Base-by-base conservation (phyloP, 805 yeast species). In the Myxozyma kluyveri region DNA sequence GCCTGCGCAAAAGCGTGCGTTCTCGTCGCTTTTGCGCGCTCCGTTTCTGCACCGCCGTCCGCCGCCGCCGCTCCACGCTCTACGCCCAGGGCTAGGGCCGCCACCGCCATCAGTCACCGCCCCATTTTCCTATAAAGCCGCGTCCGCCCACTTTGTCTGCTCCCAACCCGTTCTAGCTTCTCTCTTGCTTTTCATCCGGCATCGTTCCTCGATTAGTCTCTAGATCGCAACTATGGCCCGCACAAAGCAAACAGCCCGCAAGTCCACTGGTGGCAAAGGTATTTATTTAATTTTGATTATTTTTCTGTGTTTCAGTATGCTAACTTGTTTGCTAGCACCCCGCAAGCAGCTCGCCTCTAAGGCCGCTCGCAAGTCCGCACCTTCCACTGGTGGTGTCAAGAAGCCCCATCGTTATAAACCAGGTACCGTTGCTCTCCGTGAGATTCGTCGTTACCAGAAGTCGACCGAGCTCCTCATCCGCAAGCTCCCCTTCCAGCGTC, bases 381-480 rank as follows among this genome's bases (percentile, higher is more conserved):
- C 90, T 73, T 75, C 85, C 53, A 74, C 70, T 52, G 91, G 91
- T 69, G 93, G 91, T 78, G 91, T 86, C 70, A 85, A 85, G 84
- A 85, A 86, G 79, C 91, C 91, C 60, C 93, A 86, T 81, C 83
- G 95, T 82, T 86, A 86, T 78, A 86, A 86, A 87, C 95, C 95
- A 70, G 95, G 95, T 83, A 85, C 91, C 69, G 91, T 85, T 70
- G 95, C 95, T 67, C 84, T 86, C 71, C 84, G 91, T 81, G 93
- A 86, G 77, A 86, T 86, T 71, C 84, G 93, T 81, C 83, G 90
- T 77, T 86, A 86, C 81, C 95, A 86, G 77, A 86, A 86, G 77
- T 82, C 90, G 49, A 86, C 93, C 65, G 93, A 86, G 74, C 78
- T 86, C 49, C 78, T 86, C 72, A 84, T 86, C 75, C 84, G 93